These are phyloP conservation scores for Salvia rosmarinus DNA, from an alignment of 257 asterid species.

Conservation along the genomic window DNA sequence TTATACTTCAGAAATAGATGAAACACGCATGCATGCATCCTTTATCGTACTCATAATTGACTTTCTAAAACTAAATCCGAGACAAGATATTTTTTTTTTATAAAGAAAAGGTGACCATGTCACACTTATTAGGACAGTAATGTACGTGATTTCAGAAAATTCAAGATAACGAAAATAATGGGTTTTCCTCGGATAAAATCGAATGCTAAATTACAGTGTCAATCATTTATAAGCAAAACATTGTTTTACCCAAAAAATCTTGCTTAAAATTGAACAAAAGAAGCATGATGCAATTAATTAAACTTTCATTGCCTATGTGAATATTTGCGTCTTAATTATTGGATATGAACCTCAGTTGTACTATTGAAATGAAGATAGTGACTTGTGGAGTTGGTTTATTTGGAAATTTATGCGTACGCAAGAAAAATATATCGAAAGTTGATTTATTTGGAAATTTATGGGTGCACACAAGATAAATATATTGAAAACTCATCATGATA, in stretches of 20 bases:
- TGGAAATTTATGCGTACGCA: background rate
- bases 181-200: slow-evolving; percentile 4
- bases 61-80: background rate
- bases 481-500: background rate
- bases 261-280: slow-evolving; percentile 7
- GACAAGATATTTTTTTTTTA: background rate
- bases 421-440: background rate
- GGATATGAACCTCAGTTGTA: background rate
- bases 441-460: background rate
- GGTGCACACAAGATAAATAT: background rate
- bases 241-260: too few relatives aligned
- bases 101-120: background rate
- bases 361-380: slow-evolving; percentile 3
- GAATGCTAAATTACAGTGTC: background rate
- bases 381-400: background rate
- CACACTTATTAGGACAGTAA: background rate
- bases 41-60: background rate
- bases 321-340: background rate
- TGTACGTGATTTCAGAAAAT: background rate
- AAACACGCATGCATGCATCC: background rate
- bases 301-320: background rate
- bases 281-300: background rate
- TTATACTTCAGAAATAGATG: background rate
- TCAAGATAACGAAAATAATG: background rate
- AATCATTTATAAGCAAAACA: background rate